Evolutionary conservation across 75 land plant species (phyloP), one percentile per base, ranked within the genome.

Genomic region (Pseudotsuga menziesii): DNA sequence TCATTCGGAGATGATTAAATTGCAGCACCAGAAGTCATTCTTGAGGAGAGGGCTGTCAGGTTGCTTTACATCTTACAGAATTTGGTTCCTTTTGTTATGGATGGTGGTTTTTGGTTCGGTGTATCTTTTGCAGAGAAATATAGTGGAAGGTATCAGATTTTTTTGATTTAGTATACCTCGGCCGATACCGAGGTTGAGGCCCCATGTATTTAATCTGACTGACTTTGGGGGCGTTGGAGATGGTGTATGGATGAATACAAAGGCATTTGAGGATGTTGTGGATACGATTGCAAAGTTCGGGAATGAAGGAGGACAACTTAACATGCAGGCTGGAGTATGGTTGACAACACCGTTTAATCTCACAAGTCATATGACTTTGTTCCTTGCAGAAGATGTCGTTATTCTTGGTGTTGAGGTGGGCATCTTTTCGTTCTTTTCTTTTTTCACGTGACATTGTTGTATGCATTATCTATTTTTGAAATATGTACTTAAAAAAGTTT

Each of bases 161-260:
- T 83, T 90, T 72, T 25, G 69, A n/a, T n/a, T n/a, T n/a, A n/a
- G n/a, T n/a, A n/a, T n/a, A n/a, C n/a, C n/a, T n/a, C n/a, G n/a
- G n/a, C 72, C 89, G n/a, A 56, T 86, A 14, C 98, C 96, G 15
- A 75, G 17, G 75, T 57, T 93, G 62, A 76, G 99, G 54, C 91
- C 91, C 3, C 83, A 76, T 73, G 94, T 87, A 69, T 93, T 85
- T 72, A 96, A 94, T n/a, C n/a, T n/a, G n/a, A n/a, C n/a, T n/a
- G n/a, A n/a, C n/a, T n/a, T n/a, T n/a, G n/a, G n/a, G n/a, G 99
- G 78, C 16, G 90, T 94, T 5, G 99, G 99, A 1, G 99, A 96
- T 78, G 97, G 97, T 36, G 80, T 75, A 22, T 89, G 93, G 61
- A 27, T 90, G n/a, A 96, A 96, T 78, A 96, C 99, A 5, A 73